Evolutionary conservation across 2,329 filamentous ascomycete genomes (phyloP), one percentile per base, ranked within the genome.

Genomic region (Aspergillus bombycis): DNA sequence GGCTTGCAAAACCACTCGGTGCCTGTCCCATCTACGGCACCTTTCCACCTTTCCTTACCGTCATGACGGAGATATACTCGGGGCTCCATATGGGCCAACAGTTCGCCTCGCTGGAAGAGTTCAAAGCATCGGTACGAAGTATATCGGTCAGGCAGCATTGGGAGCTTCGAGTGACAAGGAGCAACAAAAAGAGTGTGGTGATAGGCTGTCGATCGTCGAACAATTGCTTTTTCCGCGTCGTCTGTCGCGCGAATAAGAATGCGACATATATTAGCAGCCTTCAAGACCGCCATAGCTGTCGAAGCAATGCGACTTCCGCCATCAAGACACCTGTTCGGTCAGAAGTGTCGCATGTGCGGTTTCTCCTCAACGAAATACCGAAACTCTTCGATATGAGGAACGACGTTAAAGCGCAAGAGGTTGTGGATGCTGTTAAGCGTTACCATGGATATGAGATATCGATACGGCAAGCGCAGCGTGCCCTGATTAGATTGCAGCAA

Each of bases 171-270:
- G 77, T 79, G 43, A 71, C 75, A 56, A 73, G 77, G 54, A 79
- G 77, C 68, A 79, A 79, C 63, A 78, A 77, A 64, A 78, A 79
- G 58, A 78, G 76, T 52, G 77, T 79, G 57, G 76, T 79, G n/a
- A 72, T 79, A 58, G 76, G 77, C 36, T 79, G 77, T 67, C 75
- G 77, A 52, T 78, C 77, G 8, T 76, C 74, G 34, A 62, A 69
- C 65, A 78, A 74, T 70, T 79, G 77, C 66, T 76, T 70, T 60
- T 79, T 79, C 63, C 77, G 77, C 19, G 77, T 77, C 41, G 76
- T 79, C 60, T 78, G 77, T 65, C 77, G 77, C 56, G 73, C 75
- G 36, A 79, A 78, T 68, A 78, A 78, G 64, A 77, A 77, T 62
- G 68, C 75, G 62, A 79, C 77, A 34, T 77, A 79, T 60, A 78